These are phyloP conservation scores for Neonectria punicea DNA, from an alignment of 2,329 filamentous ascomycete genomes.

Conservation along the genomic window DNA sequence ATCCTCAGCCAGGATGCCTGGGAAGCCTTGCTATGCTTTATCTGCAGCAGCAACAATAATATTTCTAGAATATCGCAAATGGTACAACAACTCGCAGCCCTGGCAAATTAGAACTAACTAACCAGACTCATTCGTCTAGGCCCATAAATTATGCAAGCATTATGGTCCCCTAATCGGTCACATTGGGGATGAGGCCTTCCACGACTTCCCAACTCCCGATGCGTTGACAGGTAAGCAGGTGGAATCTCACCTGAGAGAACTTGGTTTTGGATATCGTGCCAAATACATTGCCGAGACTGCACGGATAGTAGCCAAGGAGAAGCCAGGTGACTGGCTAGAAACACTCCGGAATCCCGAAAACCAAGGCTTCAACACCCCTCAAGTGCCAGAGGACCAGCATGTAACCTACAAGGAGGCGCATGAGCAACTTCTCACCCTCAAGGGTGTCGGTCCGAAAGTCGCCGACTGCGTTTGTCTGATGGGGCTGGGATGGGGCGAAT, in stretches of 20 bases:
- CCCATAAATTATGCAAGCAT: constrained; percentile 86
- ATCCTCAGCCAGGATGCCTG: constrained; percentile 96
- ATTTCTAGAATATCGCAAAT: constrained; percentile 95
- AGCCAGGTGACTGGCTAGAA: constrained; percentile 79
- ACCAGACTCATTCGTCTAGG: constrained; percentile 52
- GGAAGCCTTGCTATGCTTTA: constrained; percentile 94
- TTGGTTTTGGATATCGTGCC: constrained; percentile 95
- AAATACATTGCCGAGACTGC: constrained; percentile 93
- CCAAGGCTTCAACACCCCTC: constrained; percentile 62
- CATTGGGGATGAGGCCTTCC: constrained; percentile 76
- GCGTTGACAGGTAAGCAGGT: constrained; percentile 79
- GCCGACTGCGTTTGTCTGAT: constrained; percentile 97
- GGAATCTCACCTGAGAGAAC: constrained; percentile 79
- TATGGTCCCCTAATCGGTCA: constrained; percentile 83
- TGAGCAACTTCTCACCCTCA: constrained; percentile 78
- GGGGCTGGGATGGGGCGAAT: constrained; percentile 94
- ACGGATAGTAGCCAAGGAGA: constrained; percentile 73
- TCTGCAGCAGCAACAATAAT: constrained; percentile 99
- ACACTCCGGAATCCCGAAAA: constrained; percentile 80
- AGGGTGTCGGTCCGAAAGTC: constrained; percentile 95
- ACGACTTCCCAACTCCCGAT: constrained; percentile 86
- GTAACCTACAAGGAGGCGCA: constrained; percentile 84
- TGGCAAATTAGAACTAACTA: not conserved
- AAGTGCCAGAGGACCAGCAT: constrained; percentile 57
- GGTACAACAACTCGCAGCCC: constrained; percentile 58